Conservation (phyloP, 108 stramenopile genomes). For the Nannochloropsis gaditana region DNA sequence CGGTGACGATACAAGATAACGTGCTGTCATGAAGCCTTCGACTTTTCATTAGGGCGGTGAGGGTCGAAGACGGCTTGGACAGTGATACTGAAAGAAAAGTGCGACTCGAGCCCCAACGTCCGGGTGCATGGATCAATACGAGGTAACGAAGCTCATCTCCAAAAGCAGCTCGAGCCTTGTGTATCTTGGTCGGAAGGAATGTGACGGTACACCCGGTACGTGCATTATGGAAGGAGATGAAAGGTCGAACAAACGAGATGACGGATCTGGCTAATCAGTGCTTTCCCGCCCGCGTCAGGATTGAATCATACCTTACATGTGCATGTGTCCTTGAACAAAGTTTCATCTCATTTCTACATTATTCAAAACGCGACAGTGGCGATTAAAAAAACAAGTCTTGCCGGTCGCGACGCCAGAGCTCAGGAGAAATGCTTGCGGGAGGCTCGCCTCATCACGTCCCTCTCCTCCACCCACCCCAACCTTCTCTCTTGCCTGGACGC, state of each 20-base stretch:
- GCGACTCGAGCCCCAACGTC: no score
- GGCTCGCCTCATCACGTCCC: slow-evolving; percentile 39
- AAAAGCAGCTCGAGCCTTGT: slow-evolving; percentile 55
- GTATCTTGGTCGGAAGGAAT: slow-evolving; percentile 37
- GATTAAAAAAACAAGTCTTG: slow-evolving; percentile 47
- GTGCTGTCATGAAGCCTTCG: no score
- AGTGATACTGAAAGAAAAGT: no score
- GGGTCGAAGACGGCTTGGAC: no score
- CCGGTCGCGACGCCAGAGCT: slow-evolving; percentile 38
- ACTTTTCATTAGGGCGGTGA: no score
- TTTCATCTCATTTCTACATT: no score
- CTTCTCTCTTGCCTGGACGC: slow-evolving; percentile 49
- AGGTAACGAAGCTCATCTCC: slow-evolving; percentile 42
- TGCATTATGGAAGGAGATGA: background rate
- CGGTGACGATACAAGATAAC: no score
- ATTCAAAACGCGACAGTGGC: slow-evolving; percentile 29
- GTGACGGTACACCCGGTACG: slow-evolving; percentile 28
- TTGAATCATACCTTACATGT: no score
- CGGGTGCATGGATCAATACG: slow-evolving; percentile 26
- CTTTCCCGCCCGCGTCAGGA: no score
- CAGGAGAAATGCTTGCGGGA: slow-evolving; percentile 54
- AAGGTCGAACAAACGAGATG: background rate
- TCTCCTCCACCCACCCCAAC: slow-evolving; percentile 43
- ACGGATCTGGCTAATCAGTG: background rate
- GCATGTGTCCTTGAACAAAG: no score